Evolutionary conservation across 2,329 filamentous ascomycete genomes (phyloP), one percentile per base, ranked within the genome.

Genomic region (Pezicula carpinea): DNA sequence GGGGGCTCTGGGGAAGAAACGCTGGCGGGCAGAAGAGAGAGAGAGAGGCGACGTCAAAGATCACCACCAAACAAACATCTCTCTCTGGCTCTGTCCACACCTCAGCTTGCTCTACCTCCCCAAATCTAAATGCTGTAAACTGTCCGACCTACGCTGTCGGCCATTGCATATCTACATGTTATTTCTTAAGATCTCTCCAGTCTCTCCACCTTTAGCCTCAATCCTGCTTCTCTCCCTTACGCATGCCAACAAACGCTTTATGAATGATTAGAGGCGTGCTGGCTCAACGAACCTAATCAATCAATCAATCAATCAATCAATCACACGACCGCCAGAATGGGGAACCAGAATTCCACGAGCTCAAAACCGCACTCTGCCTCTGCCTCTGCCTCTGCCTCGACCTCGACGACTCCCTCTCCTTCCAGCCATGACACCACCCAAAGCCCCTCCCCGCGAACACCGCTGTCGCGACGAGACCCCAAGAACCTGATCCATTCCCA

Each of bases 401-500:
- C n/a, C n/a, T 59, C 61, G 17, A 41, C 53, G 18, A 59, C 64
- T 34, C 49, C 58, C 47, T 53, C 58, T 31, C 49, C 54, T 36
- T 59, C 61, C 31, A 54, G 50, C 47, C 55, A 64, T 59, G 58
- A 58, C n/a, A n/a, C n/a, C n/a, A n/a, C n/a, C n/a, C n/a, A n/a
- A n/a, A n/a, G n/a, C n/a, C n/a, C n/a, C 46, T 52, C 59, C 41
- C 52, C 57, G 38, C 48, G 53, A 51, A 34, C 52, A 33, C 47
- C 53, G 18, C 59, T 57, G 43, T 54, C 57, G 38, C 59, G 55
- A 44, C 61, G 59, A 59, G 71, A 74, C 54, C 69, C 69, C 53
- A 71, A 71, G 65, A 75, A 79, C 60, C 71, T 76, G 50, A 72
- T 77, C 53, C 76, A 79, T 54, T 69, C 72, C 52, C 76, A 78